Conservation (phyloP, 768 basidiomycete species). For the Lactarius hengduanensis region DNA sequence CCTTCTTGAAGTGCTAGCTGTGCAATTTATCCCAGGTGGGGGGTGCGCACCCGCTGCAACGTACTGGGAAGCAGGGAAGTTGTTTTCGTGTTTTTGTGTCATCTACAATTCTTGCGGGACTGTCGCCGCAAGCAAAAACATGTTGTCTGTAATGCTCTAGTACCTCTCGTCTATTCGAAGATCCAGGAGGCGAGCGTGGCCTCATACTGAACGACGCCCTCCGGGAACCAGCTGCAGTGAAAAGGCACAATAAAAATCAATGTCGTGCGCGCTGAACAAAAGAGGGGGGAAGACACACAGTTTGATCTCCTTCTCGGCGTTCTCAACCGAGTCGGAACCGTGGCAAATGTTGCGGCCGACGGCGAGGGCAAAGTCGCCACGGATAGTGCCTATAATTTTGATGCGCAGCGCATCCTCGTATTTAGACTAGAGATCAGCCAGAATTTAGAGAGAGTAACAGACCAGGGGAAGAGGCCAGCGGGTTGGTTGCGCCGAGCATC, state of each 20-base stretch:
- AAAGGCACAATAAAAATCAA: conserved; percentile 28
- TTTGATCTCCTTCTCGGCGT: conserved; percentile 89
- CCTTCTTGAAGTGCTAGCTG: too few species aligned
- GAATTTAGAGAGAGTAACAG: conserved; percentile 32
- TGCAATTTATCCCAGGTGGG: too few species aligned
- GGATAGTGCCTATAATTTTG: conserved; percentile 71
- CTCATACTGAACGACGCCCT: conserved; percentile 72
- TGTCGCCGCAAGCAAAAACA: conserved; percentile 2
- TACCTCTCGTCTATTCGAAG: conserved; percentile 58
- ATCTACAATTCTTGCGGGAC: conserved; percentile 13
- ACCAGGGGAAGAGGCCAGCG: conserved; percentile 85
- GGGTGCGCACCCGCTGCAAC: too few species aligned
- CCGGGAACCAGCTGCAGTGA: conserved; percentile 88
- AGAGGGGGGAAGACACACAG: conserved; percentile 54
- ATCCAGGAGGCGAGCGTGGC: conserved; percentile 67
- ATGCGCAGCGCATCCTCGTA: not conserved
- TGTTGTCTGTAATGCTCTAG: not conserved
- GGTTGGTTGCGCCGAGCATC: conserved; percentile 98
- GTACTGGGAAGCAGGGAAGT: too few species aligned
- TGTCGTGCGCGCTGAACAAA: not conserved
- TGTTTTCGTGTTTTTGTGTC: not conserved
- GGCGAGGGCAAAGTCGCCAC: conserved; percentile 92
- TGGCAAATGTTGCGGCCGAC: conserved; percentile 95
- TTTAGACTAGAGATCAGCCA: not conserved
- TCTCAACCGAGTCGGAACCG: conserved; percentile 87